These are phyloP conservation scores for Komagataella ulmi DNA, from an alignment of 805 yeast species.

Conservation along the genomic window DNA sequence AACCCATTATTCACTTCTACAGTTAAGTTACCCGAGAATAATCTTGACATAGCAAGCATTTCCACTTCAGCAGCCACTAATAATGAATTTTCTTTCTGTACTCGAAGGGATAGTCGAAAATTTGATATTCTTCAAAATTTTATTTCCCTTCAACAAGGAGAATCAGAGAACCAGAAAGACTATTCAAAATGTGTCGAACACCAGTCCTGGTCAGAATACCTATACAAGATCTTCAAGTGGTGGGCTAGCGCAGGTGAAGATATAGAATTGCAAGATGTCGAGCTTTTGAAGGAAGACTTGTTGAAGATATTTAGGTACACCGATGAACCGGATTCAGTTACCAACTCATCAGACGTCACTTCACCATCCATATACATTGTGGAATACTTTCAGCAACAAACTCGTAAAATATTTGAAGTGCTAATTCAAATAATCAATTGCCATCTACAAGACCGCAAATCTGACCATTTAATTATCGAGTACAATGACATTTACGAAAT, in stretches of 20 bases:
- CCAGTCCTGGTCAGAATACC: constrained; percentile 39
- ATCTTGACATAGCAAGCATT: neutral
- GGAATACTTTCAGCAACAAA: constrained; percentile 39
- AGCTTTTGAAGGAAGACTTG: neutral
- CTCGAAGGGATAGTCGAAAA: constrained; percentile 23
- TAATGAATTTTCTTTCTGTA: constrained; percentile 9
- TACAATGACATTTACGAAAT: constrained; percentile 35
- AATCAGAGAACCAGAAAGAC: neutral
- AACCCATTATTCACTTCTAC: constrained; percentile 38
- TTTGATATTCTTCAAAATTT: constrained; percentile 16
- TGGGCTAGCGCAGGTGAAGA: constrained; percentile 80
- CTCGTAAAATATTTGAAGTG: constrained; percentile 26
- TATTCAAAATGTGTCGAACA: constrained; percentile 23
- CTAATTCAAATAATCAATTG: constrained; percentile 21
- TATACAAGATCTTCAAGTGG: constrained; percentile 68
- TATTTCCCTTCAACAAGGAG: constrained; percentile 5
- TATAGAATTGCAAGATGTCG: constrained; percentile 18
- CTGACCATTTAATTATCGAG: constrained; percentile 15
- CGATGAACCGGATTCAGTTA: neutral
- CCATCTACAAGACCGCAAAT: neutral
- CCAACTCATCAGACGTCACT: constrained; percentile 5
- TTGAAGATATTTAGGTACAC: neutral
- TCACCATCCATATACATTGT: constrained; percentile 19
- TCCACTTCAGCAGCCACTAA: neutral
- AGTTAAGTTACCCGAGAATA: constrained; percentile 12